phyloP scores from a whole-genome alignment of 139 green algal species.

The Auxenochlorella pyrenoidosa region DNA sequence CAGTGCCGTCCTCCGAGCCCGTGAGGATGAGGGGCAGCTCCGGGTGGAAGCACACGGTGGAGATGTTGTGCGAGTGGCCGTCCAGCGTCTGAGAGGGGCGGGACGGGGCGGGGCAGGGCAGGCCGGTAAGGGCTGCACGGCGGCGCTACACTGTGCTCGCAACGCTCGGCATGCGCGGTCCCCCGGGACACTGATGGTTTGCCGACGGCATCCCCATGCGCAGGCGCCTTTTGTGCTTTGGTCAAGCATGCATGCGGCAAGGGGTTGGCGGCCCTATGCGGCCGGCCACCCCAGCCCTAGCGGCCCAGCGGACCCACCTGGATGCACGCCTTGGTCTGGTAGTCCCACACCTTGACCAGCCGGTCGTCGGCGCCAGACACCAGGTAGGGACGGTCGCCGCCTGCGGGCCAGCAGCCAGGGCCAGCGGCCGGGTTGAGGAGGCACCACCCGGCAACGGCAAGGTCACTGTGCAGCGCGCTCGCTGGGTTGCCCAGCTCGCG shows the following conservation, averaged over 20 bases:
- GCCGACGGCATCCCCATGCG: too few relatives aligned
- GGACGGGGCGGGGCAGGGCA: background rate
- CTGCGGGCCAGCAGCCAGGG: conserved; percentile 32
- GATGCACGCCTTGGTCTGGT: conserved; percentile 99
- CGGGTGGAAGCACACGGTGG: conserved; percentile 95
- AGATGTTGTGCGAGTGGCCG: conserved; percentile 88
- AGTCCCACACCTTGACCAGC: conserved; percentile 96
- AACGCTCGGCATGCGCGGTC: too few relatives aligned
- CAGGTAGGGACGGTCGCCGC: conserved; percentile 96
- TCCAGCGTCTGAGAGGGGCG: conserved; percentile 15
- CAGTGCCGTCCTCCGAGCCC: conserved; percentile 94
- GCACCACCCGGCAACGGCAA: too few relatives aligned
- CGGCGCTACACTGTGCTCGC: too few relatives aligned
- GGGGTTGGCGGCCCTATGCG: too few relatives aligned
- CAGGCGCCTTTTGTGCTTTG: too few relatives aligned
- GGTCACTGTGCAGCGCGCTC: too few relatives aligned
- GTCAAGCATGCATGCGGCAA: too few relatives aligned
- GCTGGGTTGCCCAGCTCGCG: too few relatives aligned
- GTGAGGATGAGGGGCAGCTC: conserved; percentile 98
- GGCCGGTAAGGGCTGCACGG: background rate
- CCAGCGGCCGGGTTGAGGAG: background rate
- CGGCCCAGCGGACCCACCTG: conserved; percentile 53
- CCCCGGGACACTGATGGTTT: too few relatives aligned
- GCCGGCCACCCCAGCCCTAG: too few relatives aligned
- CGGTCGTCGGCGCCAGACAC: conserved; percentile 95